phyloP scores from a whole-genome alignment of 805 yeast genomes.

The Yarrowia bubula region DNA sequence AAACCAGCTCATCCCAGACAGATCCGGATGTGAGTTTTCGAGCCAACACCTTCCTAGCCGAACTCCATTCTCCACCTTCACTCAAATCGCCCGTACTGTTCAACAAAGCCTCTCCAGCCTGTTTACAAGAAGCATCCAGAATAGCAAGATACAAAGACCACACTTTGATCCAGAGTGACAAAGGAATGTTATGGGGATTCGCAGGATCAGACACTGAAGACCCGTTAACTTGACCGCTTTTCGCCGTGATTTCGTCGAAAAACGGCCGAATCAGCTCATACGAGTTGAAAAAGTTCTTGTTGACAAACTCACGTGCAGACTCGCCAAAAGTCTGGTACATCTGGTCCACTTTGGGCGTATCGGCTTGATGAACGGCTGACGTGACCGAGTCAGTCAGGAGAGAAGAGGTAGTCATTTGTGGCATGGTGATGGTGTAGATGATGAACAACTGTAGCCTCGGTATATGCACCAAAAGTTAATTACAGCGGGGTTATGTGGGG shows the following conservation, averaged over 20 bases:
- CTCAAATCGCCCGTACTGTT: background rate
- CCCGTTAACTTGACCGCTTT: background rate
- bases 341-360: background rate
- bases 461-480: background rate
- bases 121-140: conserved; percentile 24
- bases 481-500: conserved; percentile 8
- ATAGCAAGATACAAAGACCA: conserved; percentile 24
- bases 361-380: background rate
- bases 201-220: background rate
- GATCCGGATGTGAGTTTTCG: background rate
- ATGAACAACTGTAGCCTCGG: conserved; percentile 12
- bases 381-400: conserved; percentile 13
- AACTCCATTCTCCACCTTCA: conserved; percentile 10
- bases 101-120: conserved; percentile 12
- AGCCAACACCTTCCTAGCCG: background rate
- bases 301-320: conserved; percentile 26
- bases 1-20: conserved; percentile 14
- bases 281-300: conserved; percentile 25
- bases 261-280: conserved; percentile 25
- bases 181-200: conserved; percentile 3
- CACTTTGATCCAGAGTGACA: conserved; percentile 17
- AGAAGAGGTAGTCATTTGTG: conserved; percentile 4
- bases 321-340: conserved; percentile 24
- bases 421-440: background rate
- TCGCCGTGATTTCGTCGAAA: conserved; percentile 19